These are phyloP conservation scores for Torrubiellomyces zombiae DNA, from an alignment of 2,329 filamentous ascomycete genomes.

Conservation along the genomic window DNA sequence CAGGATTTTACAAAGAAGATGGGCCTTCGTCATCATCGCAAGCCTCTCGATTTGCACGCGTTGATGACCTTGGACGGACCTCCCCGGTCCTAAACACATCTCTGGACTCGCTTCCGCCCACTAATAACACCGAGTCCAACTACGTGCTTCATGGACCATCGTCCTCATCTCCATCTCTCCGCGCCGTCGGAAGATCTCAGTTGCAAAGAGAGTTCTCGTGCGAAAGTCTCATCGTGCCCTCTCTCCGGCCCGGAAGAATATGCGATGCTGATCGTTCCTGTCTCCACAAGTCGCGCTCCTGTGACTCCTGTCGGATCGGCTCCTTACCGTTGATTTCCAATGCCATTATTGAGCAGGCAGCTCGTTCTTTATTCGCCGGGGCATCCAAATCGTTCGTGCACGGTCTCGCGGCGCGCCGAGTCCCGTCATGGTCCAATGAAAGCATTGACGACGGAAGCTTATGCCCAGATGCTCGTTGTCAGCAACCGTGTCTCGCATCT, in stretches of 20 bases:
- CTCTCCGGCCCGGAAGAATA: slow-evolving; percentile 30
- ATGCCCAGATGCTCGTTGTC: too few relatives aligned
- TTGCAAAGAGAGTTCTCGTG: slow-evolving; percentile 35
- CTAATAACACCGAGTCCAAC: slow-evolving; percentile 28
- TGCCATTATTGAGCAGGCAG: slow-evolving; percentile 31
- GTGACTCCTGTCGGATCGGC: slow-evolving; percentile 33
- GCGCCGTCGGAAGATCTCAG: slow-evolving; percentile 16
- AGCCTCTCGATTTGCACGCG: slow-evolving; percentile 33
- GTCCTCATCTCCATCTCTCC: slow-evolving; percentile 21
- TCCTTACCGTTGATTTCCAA: slow-evolving; percentile 41
- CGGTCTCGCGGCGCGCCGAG: background rate
- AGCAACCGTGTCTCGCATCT: background rate
- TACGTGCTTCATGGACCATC: slow-evolving; percentile 34
- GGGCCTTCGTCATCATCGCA: slow-evolving; percentile 24
- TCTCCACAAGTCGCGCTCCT: slow-evolving; percentile 32
- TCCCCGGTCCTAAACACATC: slow-evolving; percentile 24
- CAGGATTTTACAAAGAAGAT: slow-evolving; percentile 11
- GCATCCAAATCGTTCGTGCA: slow-evolving; percentile 8
- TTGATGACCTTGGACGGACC: slow-evolving; percentile 33
- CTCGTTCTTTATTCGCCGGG: slow-evolving; percentile 15
- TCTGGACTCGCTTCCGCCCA: slow-evolving; percentile 16
- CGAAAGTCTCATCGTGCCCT: slow-evolving; percentile 42
- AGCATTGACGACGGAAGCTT: too few relatives aligned
- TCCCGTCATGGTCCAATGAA: too few relatives aligned
- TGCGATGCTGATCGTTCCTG: slow-evolving; percentile 31